Evolutionary conservation across 345 rosid genomes (phyloP), one percentile per base, ranked within the genome.

Genomic region (Murraya paniculata): DNA sequence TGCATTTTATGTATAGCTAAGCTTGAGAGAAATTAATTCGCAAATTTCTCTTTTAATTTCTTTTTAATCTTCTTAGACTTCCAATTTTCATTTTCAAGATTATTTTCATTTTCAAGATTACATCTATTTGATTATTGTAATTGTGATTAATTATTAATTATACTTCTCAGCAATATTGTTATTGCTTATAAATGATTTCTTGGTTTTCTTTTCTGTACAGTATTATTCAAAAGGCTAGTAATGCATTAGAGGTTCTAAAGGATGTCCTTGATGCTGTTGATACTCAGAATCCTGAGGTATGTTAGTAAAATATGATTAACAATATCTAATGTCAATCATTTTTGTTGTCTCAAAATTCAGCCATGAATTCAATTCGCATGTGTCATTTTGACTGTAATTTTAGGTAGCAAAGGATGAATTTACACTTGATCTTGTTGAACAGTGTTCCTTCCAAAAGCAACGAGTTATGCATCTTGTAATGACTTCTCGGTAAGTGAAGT

Each of bases 341-440:
- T 56, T 73, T 75, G 61, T 31, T 38, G 24, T 38, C 24, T 71
- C 68, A 22, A 73, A 68, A 16, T 72, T 76, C 69, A 78, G 58
- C 36, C 39, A 33, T 71, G 59, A 60, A 64, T 67, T 80, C 65
- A 71, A 41, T 41, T 58, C 31, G 39, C 36, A 45, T 39, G 39
- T 45, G 53, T 58, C 39, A 9, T 64, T 25, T 58, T 79, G 59
- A 66, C 68, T 60, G 39, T 65, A 7, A 57, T 88, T 78, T 76
- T 78, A 94, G 99, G 95, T 88, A 72, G 97, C 90, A 67, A 91
- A 84, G 83, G 95, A 92, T 81, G 97, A 96, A 85, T 96, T 96
- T 82, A 92, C 99, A 59, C 97, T 96, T 82, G 99, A 96, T 88
- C 99, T 96, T 68, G 98, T 96, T 65, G 99, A 96, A 85, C 99